Percentiles rank a stretch among this genome's conserved stretches.
These are phyloP conservation scores for Cytospora paraplurivora DNA, from an alignment of 2,329 filamentous ascomycete genomes.

Conservation along the genomic window DNA sequence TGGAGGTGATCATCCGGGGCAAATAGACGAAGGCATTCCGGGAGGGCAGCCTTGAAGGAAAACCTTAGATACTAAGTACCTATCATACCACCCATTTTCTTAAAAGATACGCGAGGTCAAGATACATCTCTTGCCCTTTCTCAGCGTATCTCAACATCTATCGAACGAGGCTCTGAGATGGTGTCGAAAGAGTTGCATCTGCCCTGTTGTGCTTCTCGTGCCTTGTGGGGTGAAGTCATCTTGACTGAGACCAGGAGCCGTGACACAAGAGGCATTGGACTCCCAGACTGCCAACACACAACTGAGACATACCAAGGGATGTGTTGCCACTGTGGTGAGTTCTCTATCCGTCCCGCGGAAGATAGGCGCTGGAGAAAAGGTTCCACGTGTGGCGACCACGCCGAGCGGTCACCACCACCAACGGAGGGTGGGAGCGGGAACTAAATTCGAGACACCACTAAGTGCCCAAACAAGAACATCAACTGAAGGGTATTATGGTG, in stretches of 20 bases:
- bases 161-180: slow-evolving; percentile 18
- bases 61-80: slow-evolving; percentile 1
- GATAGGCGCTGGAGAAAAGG: slow-evolving; percentile 1
- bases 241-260: slow-evolving; percentile 13
- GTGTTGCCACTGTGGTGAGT: slow-evolving; percentile 4
- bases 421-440: slow-evolving; percentile 2
- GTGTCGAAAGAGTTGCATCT: neutral
- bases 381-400: slow-evolving; percentile 12
- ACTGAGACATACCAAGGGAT: slow-evolving; percentile 11
- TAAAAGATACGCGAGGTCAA: slow-evolving; percentile 4
- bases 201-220: slow-evolving; percentile 11
- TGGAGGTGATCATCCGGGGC: neutral
- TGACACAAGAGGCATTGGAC: slow-evolving; percentile 8
- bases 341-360: neutral
- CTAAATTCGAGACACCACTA: slow-evolving; percentile 5
- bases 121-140: slow-evolving; percentile 1
- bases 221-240: slow-evolving; percentile 20
- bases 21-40: neutral
- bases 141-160: neutral
- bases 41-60: neutral
- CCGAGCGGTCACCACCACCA: neutral
- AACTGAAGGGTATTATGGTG: neutral
- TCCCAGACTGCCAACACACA: slow-evolving; percentile 16
- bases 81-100: neutral
- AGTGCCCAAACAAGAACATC: neutral